These are phyloP conservation scores for Candida sp. DNA, from an alignment of 1,139 yeast species.

Conservation along the genomic window DNA sequence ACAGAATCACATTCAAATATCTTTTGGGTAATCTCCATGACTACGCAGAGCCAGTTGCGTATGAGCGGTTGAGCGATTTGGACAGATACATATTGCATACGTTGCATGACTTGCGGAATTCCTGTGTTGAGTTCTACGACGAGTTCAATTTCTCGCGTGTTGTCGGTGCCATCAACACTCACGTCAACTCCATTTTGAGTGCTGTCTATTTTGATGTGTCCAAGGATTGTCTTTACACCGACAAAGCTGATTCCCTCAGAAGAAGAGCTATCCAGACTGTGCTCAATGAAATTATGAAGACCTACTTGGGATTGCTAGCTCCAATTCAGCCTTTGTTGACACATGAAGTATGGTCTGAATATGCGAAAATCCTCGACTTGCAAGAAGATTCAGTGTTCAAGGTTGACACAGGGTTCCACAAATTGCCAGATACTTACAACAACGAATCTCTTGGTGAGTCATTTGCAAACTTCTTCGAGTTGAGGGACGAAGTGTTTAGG, in stretches of 20 bases:
- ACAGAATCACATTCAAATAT: slow-evolving; percentile 81
- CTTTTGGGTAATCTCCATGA: slow-evolving; percentile 76
- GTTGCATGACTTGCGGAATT: slow-evolving; percentile 50
- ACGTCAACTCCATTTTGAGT: slow-evolving; percentile 77
- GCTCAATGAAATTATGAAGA: slow-evolving; percentile 59
- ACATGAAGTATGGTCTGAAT: slow-evolving; percentile 85
- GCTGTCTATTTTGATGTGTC: slow-evolving; percentile 86
- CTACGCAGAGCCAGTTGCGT: slow-evolving; percentile 24
- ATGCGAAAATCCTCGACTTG: slow-evolving; percentile 37
- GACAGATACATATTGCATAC: slow-evolving; percentile 70
- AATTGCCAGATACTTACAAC: slow-evolving; percentile 28
- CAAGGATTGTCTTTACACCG: slow-evolving; percentile 88
- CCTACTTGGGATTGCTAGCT: slow-evolving; percentile 68
- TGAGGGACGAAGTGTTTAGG: slow-evolving; percentile 55
- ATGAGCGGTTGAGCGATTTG: slow-evolving; percentile 51
- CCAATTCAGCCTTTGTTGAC: slow-evolving; percentile 86
- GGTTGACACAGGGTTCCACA: slow-evolving; percentile 36
- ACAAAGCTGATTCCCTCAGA: slow-evolving; percentile 44
- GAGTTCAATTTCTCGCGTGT: slow-evolving; percentile 71
- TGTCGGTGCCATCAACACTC: slow-evolving; percentile 64
- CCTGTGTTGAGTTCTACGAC: slow-evolving; percentile 50
- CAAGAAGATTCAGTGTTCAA: slow-evolving; percentile 56
- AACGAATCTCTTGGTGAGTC: slow-evolving; percentile 36
- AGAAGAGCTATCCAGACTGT: slow-evolving; percentile 79
- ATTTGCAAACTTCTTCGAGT: slow-evolving; percentile 44